Conservation (phyloP, 345 rosid species). For the Psidium guajava region DNA sequence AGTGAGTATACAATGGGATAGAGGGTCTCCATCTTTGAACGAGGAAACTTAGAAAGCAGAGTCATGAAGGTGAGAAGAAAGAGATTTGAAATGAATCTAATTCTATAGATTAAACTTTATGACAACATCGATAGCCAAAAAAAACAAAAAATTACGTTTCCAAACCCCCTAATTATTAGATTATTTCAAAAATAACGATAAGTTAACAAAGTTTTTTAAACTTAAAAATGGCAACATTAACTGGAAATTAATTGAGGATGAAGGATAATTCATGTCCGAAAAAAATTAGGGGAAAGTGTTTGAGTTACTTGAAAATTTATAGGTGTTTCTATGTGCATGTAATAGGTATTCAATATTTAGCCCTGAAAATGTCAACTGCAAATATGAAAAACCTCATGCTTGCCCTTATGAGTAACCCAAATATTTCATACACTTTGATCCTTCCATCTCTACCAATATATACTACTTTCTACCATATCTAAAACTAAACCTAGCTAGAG, state of each 20-base stretch:
- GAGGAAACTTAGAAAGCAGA: background rate
- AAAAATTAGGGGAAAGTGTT: background rate
- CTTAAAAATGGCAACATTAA: background rate
- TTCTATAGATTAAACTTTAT: background rate
- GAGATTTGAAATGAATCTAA: background rate
- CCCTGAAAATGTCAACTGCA: background rate
- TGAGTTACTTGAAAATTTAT: background rate
- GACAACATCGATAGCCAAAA: background rate
- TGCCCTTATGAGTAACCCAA: background rate
- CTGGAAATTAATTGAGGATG: background rate
- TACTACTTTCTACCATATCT: background rate
- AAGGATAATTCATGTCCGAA: background rate
- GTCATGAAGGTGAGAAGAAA: background rate
- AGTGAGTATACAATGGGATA: background rate
- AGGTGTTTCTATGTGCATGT: background rate
- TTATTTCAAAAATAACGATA: background rate
- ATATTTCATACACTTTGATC: background rate
- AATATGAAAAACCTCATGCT: background rate
- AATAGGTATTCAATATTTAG: background rate
- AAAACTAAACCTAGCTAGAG: background rate
- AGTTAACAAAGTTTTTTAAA: background rate
- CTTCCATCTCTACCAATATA: background rate
- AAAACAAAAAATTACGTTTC: background rate
- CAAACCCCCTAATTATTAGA: background rate
- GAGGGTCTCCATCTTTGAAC: background rate